Evolutionary conservation across 2,329 filamentous ascomycete species (phyloP).

Genomic region (Ceratocystis diversiconidia): DNA sequence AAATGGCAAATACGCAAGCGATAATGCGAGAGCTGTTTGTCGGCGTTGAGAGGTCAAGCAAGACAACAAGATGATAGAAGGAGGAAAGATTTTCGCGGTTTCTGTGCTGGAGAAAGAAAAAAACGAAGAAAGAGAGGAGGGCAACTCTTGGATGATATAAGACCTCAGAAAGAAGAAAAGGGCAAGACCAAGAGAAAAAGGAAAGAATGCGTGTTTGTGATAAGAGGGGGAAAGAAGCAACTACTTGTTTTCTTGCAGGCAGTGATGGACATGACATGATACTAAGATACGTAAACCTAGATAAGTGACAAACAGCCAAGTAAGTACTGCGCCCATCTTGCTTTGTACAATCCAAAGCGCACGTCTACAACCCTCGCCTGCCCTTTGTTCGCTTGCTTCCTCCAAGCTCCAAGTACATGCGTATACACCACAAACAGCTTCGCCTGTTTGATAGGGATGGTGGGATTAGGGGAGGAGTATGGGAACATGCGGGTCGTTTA

Average conservation of each 20-base stretch:
- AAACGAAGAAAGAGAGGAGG: not conserved
- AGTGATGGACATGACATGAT: not conserved
- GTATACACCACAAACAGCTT: not conserved
- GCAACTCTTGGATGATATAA: not conserved
- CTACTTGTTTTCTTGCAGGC: not conserved
- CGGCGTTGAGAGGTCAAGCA: not conserved
- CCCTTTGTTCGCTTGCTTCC: no score
- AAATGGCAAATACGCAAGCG: not conserved
- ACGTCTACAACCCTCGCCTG: no score
- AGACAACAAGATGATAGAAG: not conserved
- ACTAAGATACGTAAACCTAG: not conserved
- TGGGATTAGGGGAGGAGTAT: not conserved
- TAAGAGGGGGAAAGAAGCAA: slow-evolving; percentile 1
- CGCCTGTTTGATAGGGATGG: not conserved
- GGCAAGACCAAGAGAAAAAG: not conserved
- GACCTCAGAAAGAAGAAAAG: not conserved
- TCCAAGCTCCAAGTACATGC: no score
- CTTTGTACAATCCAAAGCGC: no score
- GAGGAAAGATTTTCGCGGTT: not conserved
- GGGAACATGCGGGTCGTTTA: not conserved
- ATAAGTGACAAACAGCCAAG: not conserved
- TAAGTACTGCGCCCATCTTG: no score
- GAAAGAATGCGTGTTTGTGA: not conserved
- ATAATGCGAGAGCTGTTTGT: no score
- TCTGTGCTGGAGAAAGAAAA: not conserved